Evolutionary conservation across 2,329 filamentous ascomycete species (phyloP), one percentile per base, ranked within the genome.

Genomic region (Ascochyta lentis): DNA sequence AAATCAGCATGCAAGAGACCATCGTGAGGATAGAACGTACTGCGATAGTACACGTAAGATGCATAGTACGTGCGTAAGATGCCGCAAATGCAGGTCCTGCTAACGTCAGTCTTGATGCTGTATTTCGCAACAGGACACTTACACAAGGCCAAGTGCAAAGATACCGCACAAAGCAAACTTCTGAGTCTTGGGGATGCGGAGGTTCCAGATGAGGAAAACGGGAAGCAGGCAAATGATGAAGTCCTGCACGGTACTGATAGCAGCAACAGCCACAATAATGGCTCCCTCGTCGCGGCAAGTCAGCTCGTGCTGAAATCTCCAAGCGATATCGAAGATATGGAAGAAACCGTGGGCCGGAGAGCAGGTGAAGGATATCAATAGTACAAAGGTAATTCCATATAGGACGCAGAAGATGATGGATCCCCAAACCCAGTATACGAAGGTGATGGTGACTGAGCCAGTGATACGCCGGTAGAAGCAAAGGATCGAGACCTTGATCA

Each of bases 121-220:
- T 8, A n/a, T 34, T 12, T 3, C 27, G n/a, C 6, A 13, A 23
- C 6, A 40, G 4, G 15, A 29, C 16, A 65, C 66, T 64, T 54
- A 78, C 72, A 82, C 68, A 4, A 80, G 68, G 1, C 80, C 77
- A 7, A 79, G 54, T 5, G 68, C 77, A 70, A 78, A 74, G 62
- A 82, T 74, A 39, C 78, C 76, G 39, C 79, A 77, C 5, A 80
- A 63, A 0, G 74, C 77, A 24, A 79, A 53, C 64, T 79, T 81
- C 60, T 82, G 79, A 16, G 72, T 67, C 15, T 52, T 64, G 4
- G 77, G 71, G 35, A 82, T 74, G 26, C 76, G 71, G 5, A 82
- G 67, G n/a, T 78, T 76, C 68, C 76, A 72, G 6, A 81, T 76
- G 27, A 81, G 73, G 22, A 80, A 70, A 10, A 78, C 66, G 0